A percentile compares a stretch with the other conserved stretches of the same genome.
Conservation (phyloP, 495 filamentous ascomycete genomes). For the Tuber magnatum region DNA sequence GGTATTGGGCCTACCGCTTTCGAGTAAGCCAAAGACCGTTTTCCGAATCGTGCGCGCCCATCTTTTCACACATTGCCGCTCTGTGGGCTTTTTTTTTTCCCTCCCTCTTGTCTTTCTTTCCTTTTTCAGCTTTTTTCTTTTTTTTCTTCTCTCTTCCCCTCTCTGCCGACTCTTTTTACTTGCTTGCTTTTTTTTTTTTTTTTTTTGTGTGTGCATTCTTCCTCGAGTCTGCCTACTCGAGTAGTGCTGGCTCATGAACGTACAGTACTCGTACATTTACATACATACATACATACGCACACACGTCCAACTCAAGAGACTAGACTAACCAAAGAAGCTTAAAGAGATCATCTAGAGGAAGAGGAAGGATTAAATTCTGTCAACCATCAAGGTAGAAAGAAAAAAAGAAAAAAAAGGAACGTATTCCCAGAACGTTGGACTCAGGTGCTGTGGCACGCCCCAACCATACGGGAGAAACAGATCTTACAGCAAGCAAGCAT, state of each 20-base stretch:
- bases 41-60: conserved; percentile 33
- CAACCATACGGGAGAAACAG: conserved; percentile 39
- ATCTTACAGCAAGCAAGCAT: conserved; percentile 38
- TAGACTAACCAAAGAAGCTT: neutral
- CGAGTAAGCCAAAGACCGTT: conserved; percentile 22
- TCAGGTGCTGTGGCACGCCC: conserved; percentile 34
- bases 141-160: conserved; percentile 1
- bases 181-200: conserved; percentile 7
- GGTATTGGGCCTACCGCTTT: conserved; percentile 16
- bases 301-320: conserved; percentile 15
- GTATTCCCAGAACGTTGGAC: conserved; percentile 34
- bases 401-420: neutral
- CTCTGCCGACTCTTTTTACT: conserved; percentile 5
- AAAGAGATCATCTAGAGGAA: neutral
- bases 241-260: conserved; percentile 23
- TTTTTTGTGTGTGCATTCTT: conserved; percentile 14
- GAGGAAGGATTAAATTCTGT: neutral
- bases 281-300: conserved; percentile 22
- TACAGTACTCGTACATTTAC: conserved; percentile 36
- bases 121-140: conserved; percentile 5
- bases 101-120: conserved; percentile 16
- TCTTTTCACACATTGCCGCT: conserved; percentile 17
- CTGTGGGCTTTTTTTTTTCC: conserved; percentile 15
- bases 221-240: conserved; percentile 30
- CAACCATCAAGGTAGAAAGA: neutral